A percentile compares a stretch with the other conserved stretches of the same genome.
These are phyloP conservation scores for Penicillium sp. DNA, from an alignment of 2,329 filamentous ascomycete species.

Conservation along the genomic window DNA sequence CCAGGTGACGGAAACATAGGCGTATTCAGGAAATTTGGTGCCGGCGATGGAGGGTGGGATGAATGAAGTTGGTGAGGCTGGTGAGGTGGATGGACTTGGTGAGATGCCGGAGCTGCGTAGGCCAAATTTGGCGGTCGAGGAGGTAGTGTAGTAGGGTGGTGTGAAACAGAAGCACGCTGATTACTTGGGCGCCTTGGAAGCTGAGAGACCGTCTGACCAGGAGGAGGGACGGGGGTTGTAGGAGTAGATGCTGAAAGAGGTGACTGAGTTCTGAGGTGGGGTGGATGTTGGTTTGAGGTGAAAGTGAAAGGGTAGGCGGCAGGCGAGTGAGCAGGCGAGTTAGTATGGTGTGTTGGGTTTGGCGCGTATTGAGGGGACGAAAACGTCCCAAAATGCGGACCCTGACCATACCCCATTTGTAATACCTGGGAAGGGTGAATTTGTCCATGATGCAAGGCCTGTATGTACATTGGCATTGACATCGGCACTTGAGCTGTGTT, in stretches of 20 bases:
- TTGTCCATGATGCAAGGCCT: background rate
- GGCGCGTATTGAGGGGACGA: background rate
- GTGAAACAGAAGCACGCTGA: background rate
- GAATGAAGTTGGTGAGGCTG: background rate
- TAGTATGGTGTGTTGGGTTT: background rate
- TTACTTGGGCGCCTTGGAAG: background rate
- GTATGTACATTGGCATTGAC: background rate
- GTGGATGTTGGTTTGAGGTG: background rate
- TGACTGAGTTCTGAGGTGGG: background rate
- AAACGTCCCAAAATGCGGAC: background rate
- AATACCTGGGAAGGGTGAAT: background rate
- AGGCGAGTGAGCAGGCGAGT: background rate
- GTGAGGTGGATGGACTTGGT: background rate
- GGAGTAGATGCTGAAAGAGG: background rate
- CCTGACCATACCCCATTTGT: background rate
- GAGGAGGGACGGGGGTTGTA: background rate
- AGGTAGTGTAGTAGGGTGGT: background rate
- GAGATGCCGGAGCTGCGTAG: background rate
- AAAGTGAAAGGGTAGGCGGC: background rate
- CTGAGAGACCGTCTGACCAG: background rate
- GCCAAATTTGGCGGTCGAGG: background rate
- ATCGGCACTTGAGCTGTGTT: background rate
- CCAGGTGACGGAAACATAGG: conserved; percentile 14
- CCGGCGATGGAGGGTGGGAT: background rate
- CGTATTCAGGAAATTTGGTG: background rate